Percentiles rank a stretch among this genome's conserved stretches.
phyloP scores from a whole-genome alignment of 306 rosid genomes.

The Neltuma alba region DNA sequence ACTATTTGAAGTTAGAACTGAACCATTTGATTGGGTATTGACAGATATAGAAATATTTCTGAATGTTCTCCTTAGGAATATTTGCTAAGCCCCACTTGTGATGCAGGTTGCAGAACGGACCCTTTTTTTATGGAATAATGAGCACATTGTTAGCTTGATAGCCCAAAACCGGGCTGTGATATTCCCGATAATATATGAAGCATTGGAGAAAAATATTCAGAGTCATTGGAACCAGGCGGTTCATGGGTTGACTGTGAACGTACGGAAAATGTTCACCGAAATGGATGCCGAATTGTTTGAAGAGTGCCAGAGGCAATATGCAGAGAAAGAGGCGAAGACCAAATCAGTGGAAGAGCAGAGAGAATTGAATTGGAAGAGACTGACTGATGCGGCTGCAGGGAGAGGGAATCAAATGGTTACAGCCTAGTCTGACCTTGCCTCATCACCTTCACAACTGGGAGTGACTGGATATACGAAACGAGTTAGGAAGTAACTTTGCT shows the following conservation, averaged over 20 bases:
- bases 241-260: slow-evolving; percentile 82
- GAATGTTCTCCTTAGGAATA: slow-evolving; percentile 21
- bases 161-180: slow-evolving; percentile 83
- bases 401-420: slow-evolving; percentile 61
- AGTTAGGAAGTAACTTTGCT: slow-evolving; percentile 36
- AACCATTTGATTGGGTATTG: neutral
- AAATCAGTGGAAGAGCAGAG: slow-evolving; percentile 65
- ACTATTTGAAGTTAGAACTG: neutral
- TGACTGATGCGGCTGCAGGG: slow-evolving; percentile 78
- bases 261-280: slow-evolving; percentile 89
- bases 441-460: slow-evolving; percentile 28
- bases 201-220: slow-evolving; percentile 79
- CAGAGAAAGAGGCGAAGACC: slow-evolving; percentile 68
- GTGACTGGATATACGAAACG: slow-evolving; percentile 41
- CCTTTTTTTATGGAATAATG: slow-evolving; percentile 95
- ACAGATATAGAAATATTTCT: neutral
- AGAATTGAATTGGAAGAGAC: slow-evolving; percentile 76
- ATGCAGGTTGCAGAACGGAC: slow-evolving; percentile 97
- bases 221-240: slow-evolving; percentile 97
- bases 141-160: slow-evolving; percentile 87
- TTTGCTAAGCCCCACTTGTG: slow-evolving; percentile 33
- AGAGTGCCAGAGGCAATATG: slow-evolving; percentile 76
- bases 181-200: slow-evolving; percentile 77
- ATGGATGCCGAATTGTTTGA: slow-evolving; percentile 92
- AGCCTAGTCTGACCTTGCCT: slow-evolving; percentile 35